Conservation (phyloP, 331 rosid species). For the Pyrus hybrid region DNA sequence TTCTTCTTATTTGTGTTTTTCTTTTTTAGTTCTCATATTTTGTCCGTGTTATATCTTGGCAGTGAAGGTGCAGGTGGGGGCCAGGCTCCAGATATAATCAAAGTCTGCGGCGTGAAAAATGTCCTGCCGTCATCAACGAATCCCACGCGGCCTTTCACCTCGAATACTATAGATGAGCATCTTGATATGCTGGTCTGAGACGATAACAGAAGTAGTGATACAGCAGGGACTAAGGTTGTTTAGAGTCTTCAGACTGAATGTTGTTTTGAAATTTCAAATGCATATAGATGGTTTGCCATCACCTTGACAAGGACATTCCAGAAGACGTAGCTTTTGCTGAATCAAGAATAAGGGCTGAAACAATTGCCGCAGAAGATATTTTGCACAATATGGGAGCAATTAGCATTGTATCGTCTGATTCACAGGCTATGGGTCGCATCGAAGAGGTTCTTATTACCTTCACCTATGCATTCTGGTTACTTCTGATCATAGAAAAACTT, state of each 20-base stretch:
- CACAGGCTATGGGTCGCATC: slow-evolving; percentile 99
- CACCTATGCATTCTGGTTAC: not conserved
- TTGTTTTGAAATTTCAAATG: too few species aligned
- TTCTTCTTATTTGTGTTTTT: not conserved
- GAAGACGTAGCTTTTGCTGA: slow-evolving; percentile 86
- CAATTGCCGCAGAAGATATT: slow-evolving; percentile 96
- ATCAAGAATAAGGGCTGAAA: slow-evolving; percentile 91
- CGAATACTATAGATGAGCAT: slow-evolving; percentile 83
- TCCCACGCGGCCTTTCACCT: slow-evolving; percentile 79
- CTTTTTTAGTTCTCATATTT: slow-evolving; percentile 5
- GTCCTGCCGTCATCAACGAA: slow-evolving; percentile 87
- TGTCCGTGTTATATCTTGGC: too few species aligned
- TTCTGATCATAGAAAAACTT: not conserved
- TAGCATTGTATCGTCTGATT: slow-evolving; percentile 89
- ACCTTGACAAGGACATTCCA: slow-evolving; percentile 63
- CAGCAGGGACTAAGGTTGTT: not conserved
- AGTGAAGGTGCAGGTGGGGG: too few species aligned
- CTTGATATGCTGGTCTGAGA: too few species aligned
- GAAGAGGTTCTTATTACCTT: slow-evolving; percentile 66
- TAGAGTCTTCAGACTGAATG: not conserved
- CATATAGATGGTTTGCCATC: slow-evolving; percentile 96
- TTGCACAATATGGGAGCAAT: slow-evolving; percentile 97
- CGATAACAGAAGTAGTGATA: too few species aligned
- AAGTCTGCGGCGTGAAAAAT: slow-evolving; percentile 76
- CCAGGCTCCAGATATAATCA: slow-evolving; percentile 95